Conservation (phyloP, 495 filamentous ascomycete genomes). For the Parmelia sp. region DNA sequence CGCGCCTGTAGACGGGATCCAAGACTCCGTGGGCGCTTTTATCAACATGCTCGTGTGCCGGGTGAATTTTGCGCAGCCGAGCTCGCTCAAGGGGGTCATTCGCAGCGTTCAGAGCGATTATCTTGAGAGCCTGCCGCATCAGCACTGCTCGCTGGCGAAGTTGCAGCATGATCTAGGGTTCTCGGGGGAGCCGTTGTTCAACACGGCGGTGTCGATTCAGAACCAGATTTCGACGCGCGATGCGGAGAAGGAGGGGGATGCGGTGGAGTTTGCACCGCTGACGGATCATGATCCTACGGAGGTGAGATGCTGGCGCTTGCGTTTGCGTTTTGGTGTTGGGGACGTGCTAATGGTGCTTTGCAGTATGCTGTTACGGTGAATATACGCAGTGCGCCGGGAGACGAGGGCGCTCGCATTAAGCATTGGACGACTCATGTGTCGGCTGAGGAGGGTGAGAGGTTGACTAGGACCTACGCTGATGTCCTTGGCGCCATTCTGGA, state of each 20-base stretch:
- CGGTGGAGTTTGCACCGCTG: conserved; percentile 33
- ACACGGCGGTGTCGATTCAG: conserved; percentile 52
- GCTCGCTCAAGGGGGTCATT: conserved; percentile 39
- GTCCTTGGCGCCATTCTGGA: conserved; percentile 21
- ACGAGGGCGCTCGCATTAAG: conserved; percentile 43
- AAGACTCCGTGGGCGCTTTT: conserved; percentile 46
- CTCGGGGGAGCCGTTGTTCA: conserved; percentile 47
- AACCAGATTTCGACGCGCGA: conserved; percentile 32
- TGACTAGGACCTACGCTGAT: conserved; percentile 22
- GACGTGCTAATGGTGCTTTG: not conserved
- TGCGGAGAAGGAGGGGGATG: conserved; percentile 33
- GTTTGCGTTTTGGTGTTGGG: no score
- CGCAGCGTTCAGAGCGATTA: conserved; percentile 45
- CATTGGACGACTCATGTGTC: conserved; percentile 45
- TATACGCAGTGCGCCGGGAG: conserved; percentile 38
- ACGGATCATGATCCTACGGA: conserved; percentile 45
- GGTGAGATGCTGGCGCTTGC: no score
- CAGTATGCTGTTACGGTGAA: conserved; percentile 43
- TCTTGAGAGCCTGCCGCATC: conserved; percentile 42
- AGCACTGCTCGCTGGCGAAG: conserved; percentile 48
- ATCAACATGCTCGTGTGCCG: conserved; percentile 52
- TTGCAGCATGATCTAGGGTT: conserved; percentile 51
- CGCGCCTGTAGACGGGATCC: conserved; percentile 38
- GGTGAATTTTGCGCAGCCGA: conserved; percentile 28
- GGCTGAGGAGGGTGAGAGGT: conserved; percentile 33